Percentiles rank a stretch among this genome's conserved stretches.
These are phyloP conservation scores for Aureobasidium sp. DNA, from an alignment of 2,329 filamentous ascomycete genomes.

Conservation along the genomic window DNA sequence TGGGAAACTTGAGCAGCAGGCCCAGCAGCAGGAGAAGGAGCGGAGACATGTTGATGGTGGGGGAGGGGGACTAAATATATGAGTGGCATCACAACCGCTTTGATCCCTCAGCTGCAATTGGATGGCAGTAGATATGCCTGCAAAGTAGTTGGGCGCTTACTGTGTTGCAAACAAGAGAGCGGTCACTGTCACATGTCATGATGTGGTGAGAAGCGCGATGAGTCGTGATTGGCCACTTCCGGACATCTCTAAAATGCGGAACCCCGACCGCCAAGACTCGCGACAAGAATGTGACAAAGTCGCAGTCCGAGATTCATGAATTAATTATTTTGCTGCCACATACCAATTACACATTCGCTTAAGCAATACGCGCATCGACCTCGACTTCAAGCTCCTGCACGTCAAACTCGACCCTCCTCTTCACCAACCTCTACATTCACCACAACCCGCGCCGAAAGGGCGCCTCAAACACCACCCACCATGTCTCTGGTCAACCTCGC, in stretches of 20 bases:
- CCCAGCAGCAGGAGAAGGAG: conserved; percentile 11
- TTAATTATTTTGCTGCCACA: neutral
- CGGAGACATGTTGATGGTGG: conserved; percentile 12
- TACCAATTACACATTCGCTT: neutral
- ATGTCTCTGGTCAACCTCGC: conserved; percentile 71
- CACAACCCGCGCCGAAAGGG: conserved; percentile 13
- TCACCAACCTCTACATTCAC: neutral
- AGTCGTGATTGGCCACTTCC: neutral
- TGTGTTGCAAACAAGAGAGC: neutral
- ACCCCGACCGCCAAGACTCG: neutral
- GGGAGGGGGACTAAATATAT: neutral
- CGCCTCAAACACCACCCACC: conserved; percentile 17
- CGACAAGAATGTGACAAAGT: neutral
- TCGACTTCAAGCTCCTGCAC: neutral
- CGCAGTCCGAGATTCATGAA: neutral
- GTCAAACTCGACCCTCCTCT: too few relatives aligned
- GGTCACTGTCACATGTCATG: neutral
- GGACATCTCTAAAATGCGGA: neutral
- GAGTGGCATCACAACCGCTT: neutral
- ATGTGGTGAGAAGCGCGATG: neutral
- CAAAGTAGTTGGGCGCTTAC: conserved; percentile 8
- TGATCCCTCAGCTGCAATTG: neutral
- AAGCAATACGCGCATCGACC: neutral
- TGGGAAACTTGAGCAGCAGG: conserved; percentile 17
- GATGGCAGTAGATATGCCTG: neutral